Base-by-base conservation (phyloP, 139 green algal species). In the Micractinium conductrix region DNA sequence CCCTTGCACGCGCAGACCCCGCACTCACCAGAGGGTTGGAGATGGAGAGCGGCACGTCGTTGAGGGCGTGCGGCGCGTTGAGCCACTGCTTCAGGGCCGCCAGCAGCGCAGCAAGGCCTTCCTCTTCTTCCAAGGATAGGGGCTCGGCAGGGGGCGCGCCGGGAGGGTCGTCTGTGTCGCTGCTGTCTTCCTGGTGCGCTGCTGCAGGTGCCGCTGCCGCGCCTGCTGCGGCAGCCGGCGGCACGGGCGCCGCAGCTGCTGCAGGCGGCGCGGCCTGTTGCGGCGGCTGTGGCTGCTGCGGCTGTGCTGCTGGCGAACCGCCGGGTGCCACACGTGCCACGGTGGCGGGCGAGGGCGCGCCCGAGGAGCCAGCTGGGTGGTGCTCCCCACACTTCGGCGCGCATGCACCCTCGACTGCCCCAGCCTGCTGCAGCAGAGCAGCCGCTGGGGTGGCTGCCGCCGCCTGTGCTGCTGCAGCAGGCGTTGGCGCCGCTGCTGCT, bases 11-110 rank as follows among this genome's bases (percentile, higher is more conserved):
- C 26, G 17, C 4, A 9, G 42, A 4, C 63, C 35, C 10, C 10
- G 21, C 17, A 53, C 76, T 1, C 68, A 78, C 80, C 69, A 74
- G 73, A 4, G 80, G 80, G 70, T 73, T 71, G 2, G 44, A 37
- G 80, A 85, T 85, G 69, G 70, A 24, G 38, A 85, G 69, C 37
- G 80, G 80, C 28, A 85, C 80, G 40, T 85, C 80, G 40, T 85
- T 85, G 16, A 85, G 50, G 28, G 80, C 80, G 37, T 80, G 70
- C 7, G 69, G 80, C 37, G 55, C 71, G 6, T 30, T 42, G 0
- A 85, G 53, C 80, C 80, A 85, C 21, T 48, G 33, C 69, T 73
- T 80, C 17, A 85, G 69, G 43, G 69, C 70, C 0, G 69, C 68
- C 68, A 85, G 69, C 80, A 85, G 80, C 28, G 80, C 80, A 4